These are phyloP conservation scores for Odonthalia washingtoniensis DNA, from an alignment of 31 red algal species.

Conservation along the genomic window DNA sequence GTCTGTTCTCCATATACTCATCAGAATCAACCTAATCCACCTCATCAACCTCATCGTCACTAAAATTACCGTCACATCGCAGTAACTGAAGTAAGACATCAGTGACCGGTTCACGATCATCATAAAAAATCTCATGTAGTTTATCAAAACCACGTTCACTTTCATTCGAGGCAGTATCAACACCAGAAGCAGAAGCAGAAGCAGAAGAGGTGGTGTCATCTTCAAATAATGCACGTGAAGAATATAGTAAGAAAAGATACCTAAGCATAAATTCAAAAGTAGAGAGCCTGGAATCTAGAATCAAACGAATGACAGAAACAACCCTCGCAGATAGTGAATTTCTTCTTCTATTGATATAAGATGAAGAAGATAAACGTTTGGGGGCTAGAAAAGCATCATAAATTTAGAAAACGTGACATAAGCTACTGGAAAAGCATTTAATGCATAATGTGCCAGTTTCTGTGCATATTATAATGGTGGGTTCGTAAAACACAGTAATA, in stretches of 20 bases:
- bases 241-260: conserved; percentile 61
- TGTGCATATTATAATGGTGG: conserved; percentile 66
- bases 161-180: too few species aligned
- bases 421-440: conserved; percentile 71
- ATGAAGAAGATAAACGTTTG: conserved; percentile 24
- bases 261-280: conserved; percentile 55
- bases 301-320: conserved; percentile 47
- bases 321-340: conserved; percentile 43
- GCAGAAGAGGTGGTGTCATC: too few species aligned
- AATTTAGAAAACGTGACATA: conserved; percentile 59
- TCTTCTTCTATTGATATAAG: conserved; percentile 45
- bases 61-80: too few species aligned
- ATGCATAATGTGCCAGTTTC: conserved; percentile 61
- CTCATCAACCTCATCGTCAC: conserved; percentile 76
- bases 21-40: conserved; percentile 74
- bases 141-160: too few species aligned
- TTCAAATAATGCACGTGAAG: too few species aligned
- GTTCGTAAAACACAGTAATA: conserved; percentile 27
- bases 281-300: conserved; percentile 45
- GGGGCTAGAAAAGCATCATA: conserved; percentile 69
- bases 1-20: conserved; percentile 70
- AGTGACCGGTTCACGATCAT: too few species aligned
- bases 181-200: too few species aligned
- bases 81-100: too few species aligned
- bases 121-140: too few species aligned